Evolutionary conservation across 2,329 filamentous ascomycete species (phyloP).

Genomic region (Neonectria faginata): DNA sequence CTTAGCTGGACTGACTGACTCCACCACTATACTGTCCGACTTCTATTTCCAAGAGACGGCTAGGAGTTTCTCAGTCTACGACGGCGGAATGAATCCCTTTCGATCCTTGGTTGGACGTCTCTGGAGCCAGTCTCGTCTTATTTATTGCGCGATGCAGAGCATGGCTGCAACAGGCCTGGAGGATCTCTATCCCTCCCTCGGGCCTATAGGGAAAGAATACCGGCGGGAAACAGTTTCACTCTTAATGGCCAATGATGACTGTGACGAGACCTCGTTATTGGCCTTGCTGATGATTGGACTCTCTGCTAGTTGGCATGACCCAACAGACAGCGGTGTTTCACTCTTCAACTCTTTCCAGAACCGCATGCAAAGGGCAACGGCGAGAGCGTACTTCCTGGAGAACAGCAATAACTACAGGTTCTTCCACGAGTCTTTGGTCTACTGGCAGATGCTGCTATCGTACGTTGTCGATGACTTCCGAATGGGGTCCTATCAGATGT

Average conservation of each 20-base stretch:
- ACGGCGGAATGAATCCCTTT: constrained; percentile 31
- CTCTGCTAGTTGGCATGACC: constrained; percentile 31
- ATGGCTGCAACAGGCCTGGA: constrained; percentile 33
- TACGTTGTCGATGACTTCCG: constrained; percentile 30
- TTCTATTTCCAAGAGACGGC: constrained; percentile 34
- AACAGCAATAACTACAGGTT: constrained; percentile 28
- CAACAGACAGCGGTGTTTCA: constrained; percentile 20
- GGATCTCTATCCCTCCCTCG: constrained; percentile 21
- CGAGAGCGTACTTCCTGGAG: constrained; percentile 3
- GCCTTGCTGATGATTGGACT: constrained; percentile 32
- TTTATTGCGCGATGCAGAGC: constrained; percentile 29
- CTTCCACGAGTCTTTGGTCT: constrained; percentile 28
- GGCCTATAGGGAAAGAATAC: constrained; percentile 22
- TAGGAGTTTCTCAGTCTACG: constrained; percentile 27
- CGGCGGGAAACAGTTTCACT: constrained; percentile 23
- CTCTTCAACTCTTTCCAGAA: constrained; percentile 34
- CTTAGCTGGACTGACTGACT: constrained; percentile 13
- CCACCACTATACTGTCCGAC: constrained; percentile 23
- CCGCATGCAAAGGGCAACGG: constrained; percentile 23
- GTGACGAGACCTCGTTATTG: constrained; percentile 25
- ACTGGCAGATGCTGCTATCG: constrained; percentile 33
- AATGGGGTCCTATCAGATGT: constrained; percentile 17
- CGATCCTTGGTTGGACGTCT: constrained; percentile 25
- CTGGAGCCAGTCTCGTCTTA: constrained; percentile 26
- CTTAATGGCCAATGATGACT: constrained; percentile 22